These are phyloP conservation scores for Sorghum bicolor DNA, from an alignment of 176 grass and related monocot species.

Conservation along the genomic window DNA sequence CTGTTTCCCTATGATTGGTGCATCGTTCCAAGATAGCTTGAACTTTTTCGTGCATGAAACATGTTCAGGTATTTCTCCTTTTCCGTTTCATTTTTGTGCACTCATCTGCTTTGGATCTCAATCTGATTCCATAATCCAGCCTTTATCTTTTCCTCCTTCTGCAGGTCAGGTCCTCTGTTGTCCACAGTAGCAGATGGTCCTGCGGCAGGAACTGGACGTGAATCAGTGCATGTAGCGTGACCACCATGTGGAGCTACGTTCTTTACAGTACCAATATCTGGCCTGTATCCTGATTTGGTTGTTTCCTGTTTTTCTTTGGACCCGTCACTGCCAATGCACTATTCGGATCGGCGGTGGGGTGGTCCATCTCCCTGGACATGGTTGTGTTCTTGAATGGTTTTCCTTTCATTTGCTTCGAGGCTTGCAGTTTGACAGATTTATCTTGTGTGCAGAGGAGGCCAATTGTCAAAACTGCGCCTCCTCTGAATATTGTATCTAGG, in stretches of 20 bases:
- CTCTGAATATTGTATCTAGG: background rate
- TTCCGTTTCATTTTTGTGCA: background rate
- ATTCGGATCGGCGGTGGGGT: background rate
- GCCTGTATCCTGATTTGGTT: background rate
- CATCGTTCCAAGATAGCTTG: background rate
- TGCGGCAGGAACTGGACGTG: constrained; percentile 16
- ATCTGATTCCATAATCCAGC: constrained; percentile 14
- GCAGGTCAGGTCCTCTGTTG: constrained; percentile 15
- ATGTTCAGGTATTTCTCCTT: constrained; percentile 13
- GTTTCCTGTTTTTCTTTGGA: background rate
- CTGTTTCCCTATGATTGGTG: constrained; percentile 11
- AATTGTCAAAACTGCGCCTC: background rate
- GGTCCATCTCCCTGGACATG: background rate
- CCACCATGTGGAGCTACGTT: constrained; percentile 12
- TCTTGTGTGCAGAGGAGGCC: background rate
- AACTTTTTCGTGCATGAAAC: constrained; percentile 11
- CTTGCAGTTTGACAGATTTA: background rate
- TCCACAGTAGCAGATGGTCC: constrained; percentile 14
- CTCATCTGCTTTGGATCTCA: constrained; percentile 20
- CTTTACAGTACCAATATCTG: background rate
- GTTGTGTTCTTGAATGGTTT: background rate
- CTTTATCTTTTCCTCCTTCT: background rate
- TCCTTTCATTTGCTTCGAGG: background rate
- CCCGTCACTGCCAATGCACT: background rate
- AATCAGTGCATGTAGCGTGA: constrained; percentile 18